Conservation (phyloP, 768 basidiomycete genomes). For the Lentinus brumalis region DNA sequence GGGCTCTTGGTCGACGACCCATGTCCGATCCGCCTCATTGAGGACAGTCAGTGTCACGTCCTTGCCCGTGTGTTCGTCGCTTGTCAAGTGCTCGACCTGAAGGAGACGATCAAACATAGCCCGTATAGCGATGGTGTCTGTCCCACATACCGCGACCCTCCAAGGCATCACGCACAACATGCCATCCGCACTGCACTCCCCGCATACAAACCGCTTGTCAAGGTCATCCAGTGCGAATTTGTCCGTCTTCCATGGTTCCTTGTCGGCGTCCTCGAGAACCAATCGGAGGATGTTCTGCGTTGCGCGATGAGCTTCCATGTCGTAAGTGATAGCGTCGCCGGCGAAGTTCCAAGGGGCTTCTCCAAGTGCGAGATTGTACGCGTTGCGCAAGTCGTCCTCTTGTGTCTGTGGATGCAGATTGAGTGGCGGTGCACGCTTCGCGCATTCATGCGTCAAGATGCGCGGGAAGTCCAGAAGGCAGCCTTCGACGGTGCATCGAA, state of each 20-base stretch:
- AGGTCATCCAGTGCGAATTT: background rate
- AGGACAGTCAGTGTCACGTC: background rate
- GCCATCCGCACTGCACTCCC: background rate
- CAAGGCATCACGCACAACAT: background rate
- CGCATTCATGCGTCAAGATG: conserved; percentile 11
- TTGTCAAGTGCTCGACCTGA: background rate
- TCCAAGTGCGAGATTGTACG: conserved; percentile 5
- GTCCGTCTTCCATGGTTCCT: background rate
- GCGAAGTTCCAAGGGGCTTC: conserved; percentile 12
- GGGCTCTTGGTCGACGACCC: background rate
- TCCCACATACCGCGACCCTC: background rate
- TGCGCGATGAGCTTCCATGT: background rate
- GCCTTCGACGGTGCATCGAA: conserved; percentile 8
- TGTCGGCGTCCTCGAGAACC: background rate
- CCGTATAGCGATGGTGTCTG: too few relatives aligned
- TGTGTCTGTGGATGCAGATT: conserved; percentile 1
- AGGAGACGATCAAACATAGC: background rate
- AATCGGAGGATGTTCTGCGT: background rate
- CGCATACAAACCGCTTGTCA: background rate
- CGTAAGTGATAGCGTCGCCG: conserved; percentile 2
- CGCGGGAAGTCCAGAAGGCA: conserved; percentile 10
- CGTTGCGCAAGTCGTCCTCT: conserved; percentile 12
- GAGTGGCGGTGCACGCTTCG: background rate
- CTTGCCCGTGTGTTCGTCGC: background rate
- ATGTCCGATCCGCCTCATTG: background rate